phyloP scores from a whole-genome alignment of 2,329 filamentous ascomycete genomes.

The Teratosphaeria nubilosa region DNA sequence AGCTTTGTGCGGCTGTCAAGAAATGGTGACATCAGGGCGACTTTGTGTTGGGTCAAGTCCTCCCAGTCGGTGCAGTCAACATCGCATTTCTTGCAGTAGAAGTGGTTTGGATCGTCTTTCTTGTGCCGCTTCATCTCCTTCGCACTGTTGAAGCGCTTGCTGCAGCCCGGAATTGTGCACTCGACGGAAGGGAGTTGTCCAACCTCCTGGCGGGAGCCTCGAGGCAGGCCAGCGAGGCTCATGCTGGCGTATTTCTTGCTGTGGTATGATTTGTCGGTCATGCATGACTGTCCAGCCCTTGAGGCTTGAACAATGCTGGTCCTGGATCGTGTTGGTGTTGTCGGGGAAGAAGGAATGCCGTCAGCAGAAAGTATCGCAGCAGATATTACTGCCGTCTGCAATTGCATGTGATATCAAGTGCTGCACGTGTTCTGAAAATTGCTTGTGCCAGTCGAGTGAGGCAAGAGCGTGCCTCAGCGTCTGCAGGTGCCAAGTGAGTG shows the following conservation, averaged over 20 bases:
- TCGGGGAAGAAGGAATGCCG: background rate
- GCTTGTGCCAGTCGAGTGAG: background rate
- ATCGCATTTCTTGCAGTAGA: conserved; percentile 37
- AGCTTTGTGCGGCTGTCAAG: conserved; percentile 6
- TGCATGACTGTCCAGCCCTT: background rate
- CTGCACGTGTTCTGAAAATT: background rate
- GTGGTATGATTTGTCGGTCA: background rate
- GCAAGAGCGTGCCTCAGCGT: background rate
- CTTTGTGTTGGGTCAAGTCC: conserved; percentile 23
- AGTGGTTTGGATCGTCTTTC: conserved; percentile 30
- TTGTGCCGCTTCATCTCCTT: conserved; percentile 45
- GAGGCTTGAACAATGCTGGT: background rate
- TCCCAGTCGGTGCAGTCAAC: conserved; percentile 25
- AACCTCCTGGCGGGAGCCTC: conserved; percentile 7
- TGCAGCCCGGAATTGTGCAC: conserved; percentile 39
- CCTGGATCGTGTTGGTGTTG: background rate
- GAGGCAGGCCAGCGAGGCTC: conserved; percentile 8
- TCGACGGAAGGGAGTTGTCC: conserved; percentile 17
- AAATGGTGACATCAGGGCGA: conserved; percentile 22
- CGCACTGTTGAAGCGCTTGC: conserved; percentile 33
- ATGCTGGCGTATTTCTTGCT: background rate
- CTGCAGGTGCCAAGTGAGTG: background rate
- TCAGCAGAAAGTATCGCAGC: background rate
- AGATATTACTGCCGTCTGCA: background rate
- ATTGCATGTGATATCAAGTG: background rate